These are phyloP conservation scores for Saccharomycopsis guyanensis DNA, from an alignment of 805 yeast genomes.

Conservation along the genomic window DNA sequence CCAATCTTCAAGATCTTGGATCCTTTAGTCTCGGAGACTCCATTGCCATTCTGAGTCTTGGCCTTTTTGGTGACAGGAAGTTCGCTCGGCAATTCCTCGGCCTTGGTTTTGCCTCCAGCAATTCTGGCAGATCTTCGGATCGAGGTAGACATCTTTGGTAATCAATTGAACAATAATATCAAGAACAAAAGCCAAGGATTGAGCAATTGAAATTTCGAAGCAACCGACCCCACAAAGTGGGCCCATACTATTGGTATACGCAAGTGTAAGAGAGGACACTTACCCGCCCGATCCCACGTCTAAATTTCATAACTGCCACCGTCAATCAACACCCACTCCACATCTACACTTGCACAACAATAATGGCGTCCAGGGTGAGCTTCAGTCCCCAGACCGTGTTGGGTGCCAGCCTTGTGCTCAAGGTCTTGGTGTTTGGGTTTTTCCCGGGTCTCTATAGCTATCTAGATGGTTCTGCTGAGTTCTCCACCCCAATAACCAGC, in stretches of 20 bases:
- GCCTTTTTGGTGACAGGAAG: background rate
- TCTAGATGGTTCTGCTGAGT: constrained; percentile 47
- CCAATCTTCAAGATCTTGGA: constrained; percentile 44
- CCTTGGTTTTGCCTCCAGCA: constrained; percentile 5
- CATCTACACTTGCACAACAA: no score
- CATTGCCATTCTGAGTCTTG: background rate
- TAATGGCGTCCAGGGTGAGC: no score
- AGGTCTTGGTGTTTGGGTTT: background rate
- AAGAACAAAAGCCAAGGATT: no score
- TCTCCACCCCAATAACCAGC: constrained; percentile 70
- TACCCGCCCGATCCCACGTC: no score
- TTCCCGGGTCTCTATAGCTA: constrained; percentile 28
- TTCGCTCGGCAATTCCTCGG: background rate
- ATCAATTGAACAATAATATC: background rate
- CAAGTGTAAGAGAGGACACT: no score
- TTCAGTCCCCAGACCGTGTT: background rate
- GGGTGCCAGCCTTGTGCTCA: constrained; percentile 1
- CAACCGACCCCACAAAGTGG: no score
- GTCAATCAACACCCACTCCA: no score
- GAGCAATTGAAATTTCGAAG: no score
- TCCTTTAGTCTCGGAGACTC: background rate
- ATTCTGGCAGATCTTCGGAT: constrained; percentile 18
- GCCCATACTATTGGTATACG: no score
- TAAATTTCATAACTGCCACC: no score
- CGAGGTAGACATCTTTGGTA: constrained; percentile 4